Evolutionary conservation across 1,284 basidiomycete genomes (phyloP).

Genomic region (Microbotryum violaceum): DNA sequence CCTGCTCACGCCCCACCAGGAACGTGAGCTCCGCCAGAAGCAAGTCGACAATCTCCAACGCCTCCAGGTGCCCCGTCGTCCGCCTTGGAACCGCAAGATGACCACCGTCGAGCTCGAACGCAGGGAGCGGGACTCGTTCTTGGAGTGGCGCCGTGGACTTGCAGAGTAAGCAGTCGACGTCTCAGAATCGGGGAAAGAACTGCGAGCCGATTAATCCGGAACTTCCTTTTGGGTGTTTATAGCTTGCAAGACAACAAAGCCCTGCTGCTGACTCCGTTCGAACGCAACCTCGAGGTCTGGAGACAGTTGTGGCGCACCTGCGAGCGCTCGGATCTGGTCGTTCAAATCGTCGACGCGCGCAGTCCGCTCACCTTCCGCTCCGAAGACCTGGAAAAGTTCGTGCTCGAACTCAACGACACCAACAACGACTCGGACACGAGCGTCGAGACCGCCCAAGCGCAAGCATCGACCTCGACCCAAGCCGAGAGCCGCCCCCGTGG

Average conservation of each 20-base stretch:
- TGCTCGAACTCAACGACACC: constrained; percentile 44
- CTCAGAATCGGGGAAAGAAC: not conserved
- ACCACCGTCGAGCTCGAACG: constrained; percentile 68
- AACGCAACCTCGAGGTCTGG: constrained; percentile 95
- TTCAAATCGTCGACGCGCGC: constrained; percentile 91
- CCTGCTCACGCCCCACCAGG: constrained; percentile 75
- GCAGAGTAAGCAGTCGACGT: constrained; percentile 57
- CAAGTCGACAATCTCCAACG: constrained; percentile 65
- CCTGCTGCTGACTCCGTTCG: constrained; percentile 84
- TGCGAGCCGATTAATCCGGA: too few relatives aligned
- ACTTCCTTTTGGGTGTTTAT: not conserved
- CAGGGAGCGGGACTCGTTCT: constrained; percentile 77
- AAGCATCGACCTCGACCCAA: constrained; percentile 1
- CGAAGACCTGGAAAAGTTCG: constrained; percentile 82
- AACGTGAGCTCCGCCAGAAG: constrained; percentile 61
- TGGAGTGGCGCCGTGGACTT: constrained; percentile 84
- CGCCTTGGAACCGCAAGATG: constrained; percentile 74
- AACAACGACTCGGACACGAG: not conserved
- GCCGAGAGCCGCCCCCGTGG: constrained; percentile 40
- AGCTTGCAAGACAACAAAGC: constrained; percentile 68
- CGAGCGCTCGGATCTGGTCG: constrained; percentile 84
- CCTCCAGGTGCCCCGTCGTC: constrained; percentile 70
- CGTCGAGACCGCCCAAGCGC: not conserved
- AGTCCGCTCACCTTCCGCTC: constrained; percentile 87
- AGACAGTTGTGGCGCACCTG: constrained; percentile 90